Conservation (phyloP, 2,329 filamentous ascomycete species). For the Rhynchosporium graminicola region DNA sequence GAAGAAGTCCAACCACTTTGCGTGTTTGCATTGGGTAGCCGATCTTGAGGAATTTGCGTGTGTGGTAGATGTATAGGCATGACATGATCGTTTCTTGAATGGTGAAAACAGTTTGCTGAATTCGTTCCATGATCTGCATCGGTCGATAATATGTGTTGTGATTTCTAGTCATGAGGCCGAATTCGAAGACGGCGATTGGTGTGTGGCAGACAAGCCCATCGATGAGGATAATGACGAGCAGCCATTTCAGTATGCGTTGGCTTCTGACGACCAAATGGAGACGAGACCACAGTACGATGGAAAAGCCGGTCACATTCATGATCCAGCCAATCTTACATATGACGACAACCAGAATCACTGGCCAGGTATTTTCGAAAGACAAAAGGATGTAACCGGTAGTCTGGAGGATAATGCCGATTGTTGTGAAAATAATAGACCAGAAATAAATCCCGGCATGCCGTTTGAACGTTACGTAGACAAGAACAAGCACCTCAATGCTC, state of each 20-base stretch:
- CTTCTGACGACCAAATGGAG: conserved; percentile 6
- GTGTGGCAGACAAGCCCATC: conserved; percentile 4
- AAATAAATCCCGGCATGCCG: conserved; percentile 6
- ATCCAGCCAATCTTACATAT: conserved; percentile 13
- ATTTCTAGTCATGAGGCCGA: conserved; percentile 7
- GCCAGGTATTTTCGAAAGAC: conserved; percentile 8
- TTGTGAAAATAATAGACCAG: conserved; percentile 10
- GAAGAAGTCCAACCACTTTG: conserved; percentile 7
- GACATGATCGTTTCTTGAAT: conserved; percentile 8
- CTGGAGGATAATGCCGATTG: conserved; percentile 5
- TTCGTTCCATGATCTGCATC: conserved; percentile 13
- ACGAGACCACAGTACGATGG: conserved; percentile 10
- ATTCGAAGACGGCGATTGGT: conserved; percentile 5
- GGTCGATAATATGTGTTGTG: conserved; percentile 6
- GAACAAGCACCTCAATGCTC: conserved; percentile 2
- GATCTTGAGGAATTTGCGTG: conserved; percentile 8
- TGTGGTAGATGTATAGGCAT: conserved; percentile 12
- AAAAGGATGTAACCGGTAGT: conserved; percentile 6
- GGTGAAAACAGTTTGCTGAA: conserved; percentile 10
- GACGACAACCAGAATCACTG: neutral
- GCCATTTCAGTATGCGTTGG: conserved; percentile 6
- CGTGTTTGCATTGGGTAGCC: conserved; percentile 12
- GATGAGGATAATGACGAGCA: conserved; percentile 1
- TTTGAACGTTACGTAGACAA: conserved; percentile 11
- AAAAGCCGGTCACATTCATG: conserved; percentile 7